phyloP scores from a whole-genome alignment of 768 basidiomycete species.

The Collybiopsis confluens region DNA sequence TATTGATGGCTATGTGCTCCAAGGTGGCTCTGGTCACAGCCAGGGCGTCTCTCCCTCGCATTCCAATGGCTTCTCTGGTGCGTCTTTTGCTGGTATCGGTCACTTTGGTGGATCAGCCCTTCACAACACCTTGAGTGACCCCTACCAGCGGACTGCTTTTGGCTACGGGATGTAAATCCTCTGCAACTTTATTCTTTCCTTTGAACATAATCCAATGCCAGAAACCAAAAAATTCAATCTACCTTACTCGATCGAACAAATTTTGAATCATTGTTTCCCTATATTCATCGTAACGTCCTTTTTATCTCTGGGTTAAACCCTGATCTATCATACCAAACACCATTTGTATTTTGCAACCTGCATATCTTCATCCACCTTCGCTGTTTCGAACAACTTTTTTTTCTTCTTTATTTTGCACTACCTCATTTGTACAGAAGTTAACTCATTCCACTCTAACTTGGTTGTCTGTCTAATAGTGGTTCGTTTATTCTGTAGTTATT shows the following conservation, averaged over 20 bases:
- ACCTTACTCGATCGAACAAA: constrained; percentile 33
- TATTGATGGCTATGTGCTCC: constrained; percentile 80
- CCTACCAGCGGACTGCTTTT: constrained; percentile 70
- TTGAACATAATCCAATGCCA: background rate
- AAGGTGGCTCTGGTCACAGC: constrained; percentile 66
- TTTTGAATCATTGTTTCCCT: constrained; percentile 28
- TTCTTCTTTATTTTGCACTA: constrained; percentile 21
- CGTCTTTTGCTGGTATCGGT: constrained; percentile 43
- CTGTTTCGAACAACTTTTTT: constrained; percentile 24
- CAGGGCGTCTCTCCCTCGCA: constrained; percentile 56
- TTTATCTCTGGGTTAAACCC: constrained; percentile 32
- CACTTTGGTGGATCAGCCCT: constrained; percentile 55
- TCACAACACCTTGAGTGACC: constrained; percentile 57
- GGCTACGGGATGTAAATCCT: constrained; percentile 84
- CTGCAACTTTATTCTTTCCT: background rate
- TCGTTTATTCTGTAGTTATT: constrained; percentile 65
- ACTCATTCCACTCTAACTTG: constrained; percentile 43
- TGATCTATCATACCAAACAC: constrained; percentile 48
- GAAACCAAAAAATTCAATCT: constrained; percentile 27
- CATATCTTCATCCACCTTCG: constrained; percentile 49
- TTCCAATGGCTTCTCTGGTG: constrained; percentile 53
- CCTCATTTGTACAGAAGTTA: constrained; percentile 57
- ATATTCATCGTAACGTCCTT: constrained; percentile 30
- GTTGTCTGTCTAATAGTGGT: constrained; percentile 69
- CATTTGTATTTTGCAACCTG: constrained; percentile 72